Percentiles rank a stretch among this genome's conserved stretches.
Evolutionary conservation across 768 basidiomycete genomes (phyloP).

Genomic region (Lentinula aciculospora): DNA sequence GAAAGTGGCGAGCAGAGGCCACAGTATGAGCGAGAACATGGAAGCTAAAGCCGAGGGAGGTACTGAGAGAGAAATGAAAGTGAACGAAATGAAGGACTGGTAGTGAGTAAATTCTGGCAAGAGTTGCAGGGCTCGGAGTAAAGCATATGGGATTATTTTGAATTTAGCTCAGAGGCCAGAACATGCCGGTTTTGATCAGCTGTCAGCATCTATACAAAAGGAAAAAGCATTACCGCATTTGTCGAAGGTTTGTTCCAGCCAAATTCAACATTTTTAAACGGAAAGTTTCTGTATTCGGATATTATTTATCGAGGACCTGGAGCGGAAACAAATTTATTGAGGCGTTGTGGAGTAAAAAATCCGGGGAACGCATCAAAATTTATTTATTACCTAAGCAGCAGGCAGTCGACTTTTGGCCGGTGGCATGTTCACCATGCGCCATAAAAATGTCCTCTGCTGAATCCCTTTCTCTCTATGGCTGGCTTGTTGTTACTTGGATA

Average conservation of each 20-base stretch:
- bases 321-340: neutral
- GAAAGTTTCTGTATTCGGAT: neutral
- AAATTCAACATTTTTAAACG: neutral
- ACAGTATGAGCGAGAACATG: constrained; percentile 10
- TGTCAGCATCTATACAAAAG: neutral
- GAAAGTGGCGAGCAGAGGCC: constrained; percentile 12
- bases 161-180: neutral
- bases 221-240: neutral
- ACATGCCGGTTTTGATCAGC: neutral
- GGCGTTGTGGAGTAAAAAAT: neutral
- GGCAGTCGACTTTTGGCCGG: neutral
- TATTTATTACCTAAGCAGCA: neutral
- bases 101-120: neutral
- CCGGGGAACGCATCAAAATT: neutral
- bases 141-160: neutral
- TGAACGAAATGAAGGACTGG: neutral
- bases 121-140: neutral
- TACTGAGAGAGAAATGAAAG: neutral
- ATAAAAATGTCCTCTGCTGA: neutral
- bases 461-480: constrained; percentile 56
- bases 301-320: neutral
- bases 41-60: neutral
- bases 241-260: neutral
- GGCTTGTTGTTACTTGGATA: constrained; percentile 64
- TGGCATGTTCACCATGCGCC: neutral